phyloP scores from a whole-genome alignment of 2,329 filamentous ascomycete genomes.

The Pseudogymnoascus sp. region DNA sequence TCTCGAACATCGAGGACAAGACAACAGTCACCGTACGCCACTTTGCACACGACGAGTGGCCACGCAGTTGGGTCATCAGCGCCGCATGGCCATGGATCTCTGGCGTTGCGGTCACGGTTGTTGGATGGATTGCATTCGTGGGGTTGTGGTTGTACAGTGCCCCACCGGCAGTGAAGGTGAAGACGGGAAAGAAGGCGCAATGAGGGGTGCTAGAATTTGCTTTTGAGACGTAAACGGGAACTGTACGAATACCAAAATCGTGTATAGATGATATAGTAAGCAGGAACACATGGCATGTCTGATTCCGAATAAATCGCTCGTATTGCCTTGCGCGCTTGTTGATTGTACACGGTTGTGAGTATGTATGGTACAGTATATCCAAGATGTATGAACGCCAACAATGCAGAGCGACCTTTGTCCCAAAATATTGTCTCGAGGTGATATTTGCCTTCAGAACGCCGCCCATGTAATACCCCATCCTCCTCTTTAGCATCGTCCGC shows the following conservation, averaged over 20 bases:
- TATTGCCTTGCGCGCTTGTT: slow-evolving; percentile 2
- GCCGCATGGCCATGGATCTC: slow-evolving; percentile 93
- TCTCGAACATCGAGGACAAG: slow-evolving; percentile 88
- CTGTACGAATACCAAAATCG: slow-evolving; percentile 14
- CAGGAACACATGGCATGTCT: slow-evolving; percentile 6
- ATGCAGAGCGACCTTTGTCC: background rate
- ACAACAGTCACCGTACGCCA: slow-evolving; percentile 88
- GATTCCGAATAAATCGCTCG: background rate
- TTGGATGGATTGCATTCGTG: slow-evolving; percentile 78
- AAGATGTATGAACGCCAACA: slow-evolving; percentile 4
- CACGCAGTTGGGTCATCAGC: slow-evolving; percentile 79
- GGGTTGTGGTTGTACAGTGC: slow-evolving; percentile 78
- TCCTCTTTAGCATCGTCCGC: background rate
- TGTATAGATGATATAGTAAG: slow-evolving; percentile 8
- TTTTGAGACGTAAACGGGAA: background rate
- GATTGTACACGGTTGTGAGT: slow-evolving; percentile 2
- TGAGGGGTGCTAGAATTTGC: slow-evolving; percentile 17
- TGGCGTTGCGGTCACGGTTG: slow-evolving; percentile 75
- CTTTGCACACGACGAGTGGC: slow-evolving; percentile 96
- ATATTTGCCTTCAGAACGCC: slow-evolving; percentile 4
- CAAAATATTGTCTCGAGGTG: background rate
- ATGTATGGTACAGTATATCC: slow-evolving; percentile 4
- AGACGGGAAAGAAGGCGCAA: slow-evolving; percentile 33
- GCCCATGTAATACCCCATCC: background rate
- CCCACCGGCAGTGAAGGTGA: slow-evolving; percentile 34